Percentiles rank a stretch among this genome's conserved stretches.
phyloP scores from a whole-genome alignment of 1,139 yeast genomes.

The Pneumocystis oryctolagi region DNA sequence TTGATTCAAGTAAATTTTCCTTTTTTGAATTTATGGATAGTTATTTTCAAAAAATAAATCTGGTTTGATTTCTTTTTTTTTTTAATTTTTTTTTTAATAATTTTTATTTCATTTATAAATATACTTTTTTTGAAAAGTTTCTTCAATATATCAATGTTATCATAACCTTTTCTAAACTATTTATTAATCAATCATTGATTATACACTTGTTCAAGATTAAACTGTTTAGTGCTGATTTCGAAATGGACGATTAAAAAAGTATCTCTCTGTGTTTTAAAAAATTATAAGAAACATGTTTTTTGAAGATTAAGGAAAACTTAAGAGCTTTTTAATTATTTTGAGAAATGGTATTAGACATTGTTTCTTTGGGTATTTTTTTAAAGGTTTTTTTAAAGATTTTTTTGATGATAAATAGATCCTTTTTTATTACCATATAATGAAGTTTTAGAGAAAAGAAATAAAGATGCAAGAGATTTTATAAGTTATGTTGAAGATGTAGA shows the following conservation, averaged over 20 bases:
- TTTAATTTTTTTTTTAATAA: neutral
- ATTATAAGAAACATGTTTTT: too few species aligned
- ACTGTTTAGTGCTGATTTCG: too few species aligned
- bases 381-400: neutral
- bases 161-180: too few species aligned
- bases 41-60: neutral
- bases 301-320: neutral
- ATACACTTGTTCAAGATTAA: too few species aligned
- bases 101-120: neutral
- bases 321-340: neutral
- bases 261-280: too few species aligned
- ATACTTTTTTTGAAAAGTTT: too few species aligned
- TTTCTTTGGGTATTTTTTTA: neutral
- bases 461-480: conserved; percentile 30
- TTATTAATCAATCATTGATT: too few species aligned
- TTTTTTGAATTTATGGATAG: neutral
- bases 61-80: neutral
- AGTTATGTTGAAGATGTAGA: conserved; percentile 34
- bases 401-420: conserved; percentile 37
- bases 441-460: conserved; percentile 41
- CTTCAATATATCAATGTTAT: too few species aligned
- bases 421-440: conserved; percentile 72
- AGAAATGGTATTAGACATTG: neutral
- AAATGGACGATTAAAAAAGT: too few species aligned
- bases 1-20: conserved; percentile 34